phyloP scores from a whole-genome alignment of 106 monocot genomes.

The Dioscorea dumetorum region DNA sequence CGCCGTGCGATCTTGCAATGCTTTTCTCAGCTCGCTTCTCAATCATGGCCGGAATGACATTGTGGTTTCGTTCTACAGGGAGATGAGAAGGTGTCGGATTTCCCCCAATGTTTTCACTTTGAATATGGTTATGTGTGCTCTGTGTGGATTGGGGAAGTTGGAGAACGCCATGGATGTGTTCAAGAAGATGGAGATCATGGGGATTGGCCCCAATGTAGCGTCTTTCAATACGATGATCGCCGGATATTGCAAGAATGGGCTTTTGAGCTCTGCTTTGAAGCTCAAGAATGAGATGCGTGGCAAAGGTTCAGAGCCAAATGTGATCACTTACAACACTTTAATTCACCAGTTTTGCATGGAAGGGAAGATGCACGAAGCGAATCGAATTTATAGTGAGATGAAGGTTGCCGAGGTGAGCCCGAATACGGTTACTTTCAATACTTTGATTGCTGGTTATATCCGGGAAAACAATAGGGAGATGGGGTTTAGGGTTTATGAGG shows the following conservation, averaged over 20 bases:
- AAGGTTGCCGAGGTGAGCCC: slow-evolving; percentile 29
- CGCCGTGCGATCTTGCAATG: slow-evolving; percentile 68
- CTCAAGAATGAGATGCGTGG: slow-evolving; percentile 47
- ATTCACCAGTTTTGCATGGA: slow-evolving; percentile 79
- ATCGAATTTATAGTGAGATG: slow-evolving; percentile 68
- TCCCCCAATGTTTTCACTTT: slow-evolving; percentile 72
- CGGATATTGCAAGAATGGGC: slow-evolving; percentile 59
- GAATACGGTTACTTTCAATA: slow-evolving; percentile 57
- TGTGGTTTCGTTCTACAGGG: slow-evolving; percentile 44
- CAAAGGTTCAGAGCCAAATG: slow-evolving; percentile 56
- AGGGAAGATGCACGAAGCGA: slow-evolving; percentile 67
- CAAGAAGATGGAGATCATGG: slow-evolving; percentile 59
- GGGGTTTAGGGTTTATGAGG: slow-evolving; percentile 59
- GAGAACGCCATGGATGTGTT: slow-evolving; percentile 61
- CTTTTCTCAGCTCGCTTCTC: slow-evolving; percentile 60
- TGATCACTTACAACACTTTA: slow-evolving; percentile 64
- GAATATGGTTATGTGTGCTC: slow-evolving; percentile 68
- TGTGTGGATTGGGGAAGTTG: slow-evolving; percentile 49
- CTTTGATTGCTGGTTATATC: slow-evolving; percentile 62
- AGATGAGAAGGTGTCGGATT: slow-evolving; percentile 61
- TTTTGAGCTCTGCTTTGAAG: slow-evolving; percentile 37
- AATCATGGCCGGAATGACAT: slow-evolving; percentile 39
- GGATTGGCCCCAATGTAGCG: slow-evolving; percentile 36
- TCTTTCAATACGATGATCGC: slow-evolving; percentile 72
- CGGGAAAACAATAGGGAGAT: slow-evolving; percentile 39